These are phyloP conservation scores for Tetrapisispora fleetii DNA, from an alignment of 805 yeast species.

Conservation along the genomic window DNA sequence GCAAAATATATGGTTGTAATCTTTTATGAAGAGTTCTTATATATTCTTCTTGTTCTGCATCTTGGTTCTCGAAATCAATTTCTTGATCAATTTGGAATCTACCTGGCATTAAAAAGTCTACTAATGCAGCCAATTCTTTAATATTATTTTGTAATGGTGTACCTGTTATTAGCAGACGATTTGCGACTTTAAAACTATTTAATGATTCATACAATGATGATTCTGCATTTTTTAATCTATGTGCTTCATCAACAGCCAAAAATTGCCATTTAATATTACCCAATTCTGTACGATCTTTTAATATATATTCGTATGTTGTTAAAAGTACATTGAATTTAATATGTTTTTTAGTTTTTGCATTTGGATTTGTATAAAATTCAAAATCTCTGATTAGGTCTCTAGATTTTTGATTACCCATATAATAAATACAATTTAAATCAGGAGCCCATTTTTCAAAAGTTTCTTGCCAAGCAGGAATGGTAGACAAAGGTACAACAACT, in stretches of 20 bases:
- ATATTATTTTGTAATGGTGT: slow-evolving; percentile 95
- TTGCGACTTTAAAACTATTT: slow-evolving; percentile 68
- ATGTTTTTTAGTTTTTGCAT: slow-evolving; percentile 38
- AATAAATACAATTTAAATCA: slow-evolving; percentile 84
- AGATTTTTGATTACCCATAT: slow-evolving; percentile 84
- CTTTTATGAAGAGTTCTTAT: slow-evolving; percentile 77
- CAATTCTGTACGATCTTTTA: slow-evolving; percentile 75
- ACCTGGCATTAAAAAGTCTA: slow-evolving; percentile 95
- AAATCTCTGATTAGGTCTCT: slow-evolving; percentile 72
- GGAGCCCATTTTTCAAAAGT: slow-evolving; percentile 98
- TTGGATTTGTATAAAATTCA: slow-evolving; percentile 65
- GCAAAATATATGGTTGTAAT: slow-evolving; percentile 82
- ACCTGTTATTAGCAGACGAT: slow-evolving; percentile 88
- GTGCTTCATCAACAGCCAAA: slow-evolving; percentile 97
- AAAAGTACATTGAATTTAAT: slow-evolving; percentile 84
- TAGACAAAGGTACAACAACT: slow-evolving; percentile 91
- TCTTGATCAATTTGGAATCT: slow-evolving; percentile 83
- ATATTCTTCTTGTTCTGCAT: slow-evolving; percentile 77
- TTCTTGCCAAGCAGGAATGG: slow-evolving; percentile 98
- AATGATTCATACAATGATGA: slow-evolving; percentile 86
- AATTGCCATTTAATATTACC: slow-evolving; percentile 90
- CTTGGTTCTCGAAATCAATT: slow-evolving; percentile 87
- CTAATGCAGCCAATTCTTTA: slow-evolving; percentile 89
- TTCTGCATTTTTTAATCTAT: slow-evolving; percentile 88
- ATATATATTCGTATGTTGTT: slow-evolving; percentile 92